Percentiles rank a stretch among this genome's conserved stretches.
phyloP scores from a whole-genome alignment of 1,139 yeast genomes.

The Kazachstania sp. region DNA sequence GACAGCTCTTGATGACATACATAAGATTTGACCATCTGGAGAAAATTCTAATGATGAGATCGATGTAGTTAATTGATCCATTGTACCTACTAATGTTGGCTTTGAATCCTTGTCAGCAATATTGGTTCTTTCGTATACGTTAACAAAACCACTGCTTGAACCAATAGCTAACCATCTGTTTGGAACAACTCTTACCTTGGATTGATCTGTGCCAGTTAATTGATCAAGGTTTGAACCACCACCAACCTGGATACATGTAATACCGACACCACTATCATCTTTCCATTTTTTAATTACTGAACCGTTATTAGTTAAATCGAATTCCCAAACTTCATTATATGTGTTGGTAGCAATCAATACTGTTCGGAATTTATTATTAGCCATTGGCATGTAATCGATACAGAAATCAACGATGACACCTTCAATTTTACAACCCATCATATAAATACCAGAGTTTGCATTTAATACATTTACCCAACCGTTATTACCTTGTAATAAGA shows the following conservation, averaged over 20 bases:
- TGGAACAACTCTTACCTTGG: conserved; percentile 29
- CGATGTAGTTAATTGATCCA: conserved; percentile 77
- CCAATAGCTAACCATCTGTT: conserved; percentile 88
- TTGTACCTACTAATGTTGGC: conserved; percentile 45
- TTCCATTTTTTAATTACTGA: conserved; percentile 63
- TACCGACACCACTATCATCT: conserved; percentile 80
- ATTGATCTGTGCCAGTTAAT: conserved; percentile 16
- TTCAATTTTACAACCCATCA: conserved; percentile 79
- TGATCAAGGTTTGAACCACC: conserved; percentile 39
- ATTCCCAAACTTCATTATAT: conserved; percentile 91
- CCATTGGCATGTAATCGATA: conserved; percentile 38
- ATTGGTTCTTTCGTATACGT: conserved; percentile 54
- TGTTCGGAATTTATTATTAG: conserved; percentile 25
- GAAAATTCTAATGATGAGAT: conserved; percentile 69
- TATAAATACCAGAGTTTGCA: conserved; percentile 75
- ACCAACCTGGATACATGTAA: conserved; percentile 71
- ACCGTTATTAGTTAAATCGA: conserved; percentile 42
- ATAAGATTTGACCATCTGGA: conserved; percentile 81
- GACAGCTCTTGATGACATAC: conserved; percentile 77
- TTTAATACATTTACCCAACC: conserved; percentile 87
- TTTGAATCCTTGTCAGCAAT: conserved; percentile 6
- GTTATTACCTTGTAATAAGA: conserved; percentile 72
- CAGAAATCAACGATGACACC: conserved; percentile 77
- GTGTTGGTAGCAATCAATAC: conserved; percentile 57
- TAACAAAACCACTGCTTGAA: conserved; percentile 80